These are phyloP conservation scores for Torrubiella hemipterigena DNA, from an alignment of 2,329 filamentous ascomycete genomes.

Conservation along the genomic window DNA sequence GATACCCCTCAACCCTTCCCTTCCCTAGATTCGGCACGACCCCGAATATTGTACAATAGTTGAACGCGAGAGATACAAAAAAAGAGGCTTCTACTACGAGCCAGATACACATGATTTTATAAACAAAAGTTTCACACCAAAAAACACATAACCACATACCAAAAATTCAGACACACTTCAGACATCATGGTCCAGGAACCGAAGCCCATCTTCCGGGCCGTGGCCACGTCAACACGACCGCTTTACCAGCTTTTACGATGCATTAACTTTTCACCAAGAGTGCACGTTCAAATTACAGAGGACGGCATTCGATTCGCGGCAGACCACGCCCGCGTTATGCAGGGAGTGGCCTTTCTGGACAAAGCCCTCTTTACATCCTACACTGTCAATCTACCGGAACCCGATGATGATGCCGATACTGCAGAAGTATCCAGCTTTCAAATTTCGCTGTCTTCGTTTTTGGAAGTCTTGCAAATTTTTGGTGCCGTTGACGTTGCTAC, in stretches of 20 bases:
- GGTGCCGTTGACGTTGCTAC: slow-evolving; percentile 62
- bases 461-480: slow-evolving; percentile 94
- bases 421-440: slow-evolving; percentile 59
- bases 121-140: background rate
- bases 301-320: slow-evolving; percentile 80
- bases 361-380: slow-evolving; percentile 83
- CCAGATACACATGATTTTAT: slow-evolving; percentile 10
- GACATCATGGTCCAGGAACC: slow-evolving; percentile 18
- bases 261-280: slow-evolving; percentile 47
- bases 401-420: slow-evolving; percentile 23
- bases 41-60: slow-evolving; percentile 24
- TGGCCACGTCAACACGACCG: slow-evolving; percentile 66
- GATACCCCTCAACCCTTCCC: slow-evolving; percentile 28
- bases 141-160: slow-evolving; percentile 1
- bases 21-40: slow-evolving; percentile 13
- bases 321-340: slow-evolving; percentile 82
- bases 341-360: slow-evolving; percentile 80
- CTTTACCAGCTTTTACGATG: slow-evolving; percentile 51
- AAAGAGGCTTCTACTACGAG: too few species aligned
- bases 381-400: slow-evolving; percentile 47
- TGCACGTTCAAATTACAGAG: slow-evolving; percentile 62
- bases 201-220: slow-evolving; percentile 56
- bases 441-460: slow-evolving; percentile 72
- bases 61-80: slow-evolving; percentile 18
- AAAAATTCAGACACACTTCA: slow-evolving; percentile 1